phyloP scores from a whole-genome alignment of 768 basidiomycete genomes.

The Nevesoporus exiguus region DNA sequence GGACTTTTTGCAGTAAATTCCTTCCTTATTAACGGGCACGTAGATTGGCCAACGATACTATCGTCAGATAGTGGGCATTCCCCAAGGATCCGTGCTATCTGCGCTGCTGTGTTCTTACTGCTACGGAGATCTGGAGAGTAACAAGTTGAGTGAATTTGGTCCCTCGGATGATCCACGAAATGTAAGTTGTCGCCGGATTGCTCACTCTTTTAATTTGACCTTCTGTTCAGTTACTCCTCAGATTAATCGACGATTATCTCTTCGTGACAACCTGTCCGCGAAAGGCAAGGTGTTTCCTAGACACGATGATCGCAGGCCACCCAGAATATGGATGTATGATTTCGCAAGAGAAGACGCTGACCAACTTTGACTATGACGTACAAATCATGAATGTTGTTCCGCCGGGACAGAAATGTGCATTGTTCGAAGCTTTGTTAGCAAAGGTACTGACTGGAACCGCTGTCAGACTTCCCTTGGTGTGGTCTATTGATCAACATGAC shows the following conservation, averaged over 20 bases:
- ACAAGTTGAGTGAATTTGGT: constrained; percentile 35
- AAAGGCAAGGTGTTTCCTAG: constrained; percentile 66
- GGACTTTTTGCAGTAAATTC: background rate
- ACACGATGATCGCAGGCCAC: constrained; percentile 78
- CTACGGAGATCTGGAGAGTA: constrained; percentile 85
- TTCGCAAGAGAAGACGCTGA: constrained; percentile 81
- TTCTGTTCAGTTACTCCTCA: constrained; percentile 59
- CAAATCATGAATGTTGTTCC: constrained; percentile 52
- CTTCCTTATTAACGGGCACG: background rate
- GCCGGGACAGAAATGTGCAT: constrained; percentile 42
- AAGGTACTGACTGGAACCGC: background rate
- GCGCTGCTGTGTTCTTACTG: constrained; percentile 91
- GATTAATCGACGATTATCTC: constrained; percentile 94
- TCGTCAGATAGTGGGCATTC: constrained; percentile 90
- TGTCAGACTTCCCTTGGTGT: constrained; percentile 91
- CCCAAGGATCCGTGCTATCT: constrained; percentile 96
- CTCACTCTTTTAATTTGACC: background rate
- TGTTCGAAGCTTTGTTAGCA: background rate
- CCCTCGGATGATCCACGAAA: constrained; percentile 57
- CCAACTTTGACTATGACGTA: constrained; percentile 72
- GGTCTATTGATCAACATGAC: constrained; percentile 76
- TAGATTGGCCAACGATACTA: constrained; percentile 83
- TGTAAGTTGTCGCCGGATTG: constrained; percentile 42
- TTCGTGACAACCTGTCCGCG: constrained; percentile 67
- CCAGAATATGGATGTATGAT: constrained; percentile 95